Conservation (phyloP, 805 yeast genomes). For the Hanseniaspora vineae region DNA sequence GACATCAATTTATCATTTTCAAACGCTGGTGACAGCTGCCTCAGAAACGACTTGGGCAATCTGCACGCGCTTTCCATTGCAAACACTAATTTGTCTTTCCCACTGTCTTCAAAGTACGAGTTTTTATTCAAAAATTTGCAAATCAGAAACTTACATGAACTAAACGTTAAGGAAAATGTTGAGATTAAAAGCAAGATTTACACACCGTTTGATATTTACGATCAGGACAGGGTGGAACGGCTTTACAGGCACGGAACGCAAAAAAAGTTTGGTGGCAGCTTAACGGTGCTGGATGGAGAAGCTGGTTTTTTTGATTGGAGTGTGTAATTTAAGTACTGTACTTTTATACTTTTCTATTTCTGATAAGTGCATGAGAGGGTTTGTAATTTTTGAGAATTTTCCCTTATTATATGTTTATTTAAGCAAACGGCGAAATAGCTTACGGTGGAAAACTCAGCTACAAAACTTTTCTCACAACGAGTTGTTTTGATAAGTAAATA, state of each 20-base stretch:
- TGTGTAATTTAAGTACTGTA: no score
- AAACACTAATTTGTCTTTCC: conserved; percentile 2
- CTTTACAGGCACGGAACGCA: no score
- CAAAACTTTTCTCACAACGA: no score
- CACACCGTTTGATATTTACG: not conserved
- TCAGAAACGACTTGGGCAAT: not conserved
- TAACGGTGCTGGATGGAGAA: conserved; percentile 87
- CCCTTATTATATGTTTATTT: no score
- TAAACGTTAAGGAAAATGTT: conserved; percentile 3
- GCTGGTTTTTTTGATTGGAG: no score
- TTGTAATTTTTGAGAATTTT: no score
- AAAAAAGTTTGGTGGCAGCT: conserved; percentile 37
- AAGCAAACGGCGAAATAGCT: no score
- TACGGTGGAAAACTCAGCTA: no score
- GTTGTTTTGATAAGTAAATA: no score
- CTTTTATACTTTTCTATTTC: no score
- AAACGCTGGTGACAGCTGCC: no score
- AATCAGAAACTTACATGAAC: not conserved
- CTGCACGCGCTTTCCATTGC: not conserved
- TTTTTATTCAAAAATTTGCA: conserved; percentile 1
- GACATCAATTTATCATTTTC: not conserved
- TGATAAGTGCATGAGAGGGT: no score
- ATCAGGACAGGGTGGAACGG: not conserved
- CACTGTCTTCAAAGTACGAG: conserved; percentile 1
- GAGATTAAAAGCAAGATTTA: not conserved